Evolutionary conservation across 2,329 filamentous ascomycete genomes (phyloP).

Genomic region (Eutypa lata): DNA sequence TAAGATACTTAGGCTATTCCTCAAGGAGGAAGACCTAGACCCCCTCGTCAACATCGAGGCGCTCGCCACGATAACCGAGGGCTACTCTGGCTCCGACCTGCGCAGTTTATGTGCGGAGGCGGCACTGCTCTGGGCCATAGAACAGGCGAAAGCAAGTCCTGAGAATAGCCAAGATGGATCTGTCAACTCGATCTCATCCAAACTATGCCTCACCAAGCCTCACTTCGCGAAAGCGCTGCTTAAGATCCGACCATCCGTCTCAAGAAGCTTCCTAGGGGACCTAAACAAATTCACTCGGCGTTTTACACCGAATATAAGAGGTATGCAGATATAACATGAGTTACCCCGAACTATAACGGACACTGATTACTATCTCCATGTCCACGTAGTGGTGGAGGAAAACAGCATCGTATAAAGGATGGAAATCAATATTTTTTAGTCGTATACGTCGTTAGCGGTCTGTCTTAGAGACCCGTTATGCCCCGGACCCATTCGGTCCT

Average conservation of each 20-base stretch:
- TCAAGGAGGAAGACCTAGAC: conserved; percentile 43
- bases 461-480: too few relatives aligned
- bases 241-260: not conserved
- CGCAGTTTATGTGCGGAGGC: conserved; percentile 49
- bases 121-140: conserved; percentile 22
- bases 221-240: not conserved
- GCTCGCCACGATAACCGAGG: conserved; percentile 40
- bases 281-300: not conserved
- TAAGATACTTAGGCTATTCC: conserved; percentile 45
- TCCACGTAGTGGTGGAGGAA: too few relatives aligned
- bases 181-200: not conserved
- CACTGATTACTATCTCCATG: too few relatives aligned
- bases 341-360: not conserved
- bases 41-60: conserved; percentile 36
- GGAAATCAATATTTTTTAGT: too few relatives aligned
- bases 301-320: not conserved
- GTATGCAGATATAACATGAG: not conserved
- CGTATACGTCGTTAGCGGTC: too few relatives aligned
- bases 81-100: conserved; percentile 50
- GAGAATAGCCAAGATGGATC: not conserved
- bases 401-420: too few relatives aligned
- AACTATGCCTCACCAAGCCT: not conserved
- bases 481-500: too few relatives aligned
- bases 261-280: not conserved
- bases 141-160: not conserved